phyloP scores from a whole-genome alignment of 2,329 filamentous ascomycete species.

The Penicillium palitans region DNA sequence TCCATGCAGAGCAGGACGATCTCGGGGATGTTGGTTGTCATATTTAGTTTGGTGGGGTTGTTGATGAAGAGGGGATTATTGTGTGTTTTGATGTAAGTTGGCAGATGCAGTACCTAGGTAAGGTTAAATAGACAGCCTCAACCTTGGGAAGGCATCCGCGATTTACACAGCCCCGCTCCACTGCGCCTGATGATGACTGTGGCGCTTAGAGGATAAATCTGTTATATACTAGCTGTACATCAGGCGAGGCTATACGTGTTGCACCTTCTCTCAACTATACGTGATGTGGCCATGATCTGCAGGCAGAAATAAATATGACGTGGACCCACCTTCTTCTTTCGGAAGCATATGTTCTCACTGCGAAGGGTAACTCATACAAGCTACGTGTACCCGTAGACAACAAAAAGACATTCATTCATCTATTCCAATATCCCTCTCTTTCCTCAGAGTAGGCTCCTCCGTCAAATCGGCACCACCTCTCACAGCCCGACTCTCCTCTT shows the following conservation, averaged over 20 bases:
- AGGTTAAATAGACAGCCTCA: neutral
- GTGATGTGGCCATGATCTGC: too few species aligned
- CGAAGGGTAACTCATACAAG: neutral
- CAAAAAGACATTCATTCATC: conserved; percentile 9
- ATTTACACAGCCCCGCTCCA: neutral
- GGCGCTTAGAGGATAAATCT: neutral
- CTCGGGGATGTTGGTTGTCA: conserved; percentile 39
- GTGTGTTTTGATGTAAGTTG: neutral
- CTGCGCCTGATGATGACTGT: neutral
- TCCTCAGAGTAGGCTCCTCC: conserved; percentile 25
- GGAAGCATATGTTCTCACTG: neutral
- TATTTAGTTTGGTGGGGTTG: conserved; percentile 5
- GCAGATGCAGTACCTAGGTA: neutral
- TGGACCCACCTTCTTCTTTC: neutral
- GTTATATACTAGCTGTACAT: neutral
- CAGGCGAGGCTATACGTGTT: neutral
- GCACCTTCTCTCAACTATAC: too few species aligned
- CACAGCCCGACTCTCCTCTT: conserved; percentile 17
- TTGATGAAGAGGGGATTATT: neutral
- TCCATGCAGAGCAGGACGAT: conserved; percentile 49
- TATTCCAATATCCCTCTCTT: conserved; percentile 29
- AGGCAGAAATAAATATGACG: neutral
- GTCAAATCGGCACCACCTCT: neutral
- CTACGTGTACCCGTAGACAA: neutral
- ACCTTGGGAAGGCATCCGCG: neutral